These are phyloP conservation scores for Rubia peregrina DNA, from an alignment of 305 asterid genomes.

Conservation along the genomic window DNA sequence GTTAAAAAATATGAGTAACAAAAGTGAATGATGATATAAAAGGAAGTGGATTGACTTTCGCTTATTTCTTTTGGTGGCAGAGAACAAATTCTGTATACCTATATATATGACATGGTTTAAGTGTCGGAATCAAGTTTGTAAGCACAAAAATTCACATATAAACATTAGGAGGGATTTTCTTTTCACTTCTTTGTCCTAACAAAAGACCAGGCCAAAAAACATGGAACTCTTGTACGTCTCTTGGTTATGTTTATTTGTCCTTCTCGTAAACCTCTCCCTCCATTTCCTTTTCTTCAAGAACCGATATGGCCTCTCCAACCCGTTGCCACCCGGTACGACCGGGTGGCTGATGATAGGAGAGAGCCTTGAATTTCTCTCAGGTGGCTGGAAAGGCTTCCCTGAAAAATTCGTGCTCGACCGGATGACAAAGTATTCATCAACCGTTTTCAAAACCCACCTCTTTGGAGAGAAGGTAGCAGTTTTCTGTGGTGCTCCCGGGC, in stretches of 20 bases:
- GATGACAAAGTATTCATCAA: not conserved
- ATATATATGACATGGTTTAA: constrained; percentile 19
- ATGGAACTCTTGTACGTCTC: too few relatives aligned
- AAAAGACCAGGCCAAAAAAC: too few relatives aligned
- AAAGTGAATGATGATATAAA: too few relatives aligned
- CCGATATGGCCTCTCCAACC: constrained; percentile 1
- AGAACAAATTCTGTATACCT: constrained; percentile 16
- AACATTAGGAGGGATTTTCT: not conserved
- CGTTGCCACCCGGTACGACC: not conserved
- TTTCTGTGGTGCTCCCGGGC: not conserved
- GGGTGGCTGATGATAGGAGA: not conserved
- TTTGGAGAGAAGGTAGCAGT: not conserved
- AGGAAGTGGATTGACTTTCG: not conserved
- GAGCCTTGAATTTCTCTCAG: not conserved
- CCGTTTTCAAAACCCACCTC: not conserved
- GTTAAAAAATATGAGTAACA: too few relatives aligned
- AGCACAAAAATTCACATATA: too few relatives aligned
- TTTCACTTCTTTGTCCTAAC: not conserved
- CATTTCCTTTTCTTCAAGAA: not conserved
- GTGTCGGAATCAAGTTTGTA: not conserved
- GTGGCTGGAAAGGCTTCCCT: not conserved
- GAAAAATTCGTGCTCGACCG: not conserved
- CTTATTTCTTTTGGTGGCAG: not conserved
- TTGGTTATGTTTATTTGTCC: too few relatives aligned
- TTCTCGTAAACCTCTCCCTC: not conserved